Percentiles rank a stretch among this genome's conserved stretches.
Conservation (phyloP, 148 eudicot species). For the Gaultheria prostrata region DNA sequence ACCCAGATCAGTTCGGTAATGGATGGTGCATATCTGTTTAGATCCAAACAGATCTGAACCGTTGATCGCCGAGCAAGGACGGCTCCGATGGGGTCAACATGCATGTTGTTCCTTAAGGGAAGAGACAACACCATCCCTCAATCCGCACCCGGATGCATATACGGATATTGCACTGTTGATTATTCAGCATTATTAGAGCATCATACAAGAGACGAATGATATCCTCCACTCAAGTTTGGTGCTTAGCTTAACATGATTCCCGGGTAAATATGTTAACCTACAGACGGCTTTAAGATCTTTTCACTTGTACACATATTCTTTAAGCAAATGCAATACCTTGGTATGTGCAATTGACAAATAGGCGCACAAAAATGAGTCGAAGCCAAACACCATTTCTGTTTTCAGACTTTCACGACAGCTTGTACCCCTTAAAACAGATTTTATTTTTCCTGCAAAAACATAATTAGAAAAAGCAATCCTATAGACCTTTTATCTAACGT, state of each 20-base stretch:
- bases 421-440: not conserved
- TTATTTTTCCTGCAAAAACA: too few relatives aligned
- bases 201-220: not conserved
- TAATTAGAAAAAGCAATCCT: not conserved
- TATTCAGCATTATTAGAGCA: not conserved
- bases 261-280: not conserved
- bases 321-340: not conserved
- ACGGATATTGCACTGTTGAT: not conserved
- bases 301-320: not conserved
- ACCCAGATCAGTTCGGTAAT: too few relatives aligned
- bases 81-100: too few relatives aligned
- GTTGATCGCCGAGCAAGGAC: too few relatives aligned
- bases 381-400: not conserved
- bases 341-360: not conserved
- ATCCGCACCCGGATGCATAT: not conserved
- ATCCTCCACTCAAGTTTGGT: not conserved
- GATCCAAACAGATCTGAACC: too few relatives aligned
- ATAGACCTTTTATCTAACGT: not conserved
- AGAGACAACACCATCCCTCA: too few relatives aligned
- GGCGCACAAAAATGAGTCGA: not conserved
- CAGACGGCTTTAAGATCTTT: not conserved
- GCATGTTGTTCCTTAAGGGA: too few relatives aligned
- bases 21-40: too few relatives aligned
- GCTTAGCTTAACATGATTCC: not conserved
- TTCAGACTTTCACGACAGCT: not conserved